Base-by-base conservation (phyloP, 208 protist species). In the Vickermania ingenoplastis region DNA sequence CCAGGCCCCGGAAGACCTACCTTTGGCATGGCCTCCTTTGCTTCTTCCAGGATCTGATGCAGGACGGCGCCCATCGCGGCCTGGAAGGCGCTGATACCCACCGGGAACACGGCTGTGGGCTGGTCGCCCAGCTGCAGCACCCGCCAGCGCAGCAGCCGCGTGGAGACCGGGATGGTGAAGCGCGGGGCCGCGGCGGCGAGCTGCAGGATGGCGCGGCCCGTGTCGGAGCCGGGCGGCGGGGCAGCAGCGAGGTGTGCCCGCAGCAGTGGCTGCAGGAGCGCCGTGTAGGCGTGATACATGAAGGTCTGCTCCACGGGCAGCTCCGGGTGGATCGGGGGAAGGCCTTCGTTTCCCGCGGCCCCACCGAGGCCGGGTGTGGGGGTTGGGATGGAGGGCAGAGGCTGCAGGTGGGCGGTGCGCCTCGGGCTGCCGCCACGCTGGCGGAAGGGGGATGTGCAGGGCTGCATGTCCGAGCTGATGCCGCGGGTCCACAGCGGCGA, bases 101-200 rank as follows among this genome's bases (percentile, higher is more conserved):
- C 13, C 41, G 49, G 48, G 25, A 57, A 61, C 29, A 60, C 52
- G 1, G 51, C 58, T 57, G 56, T 63, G 22, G 51, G 5, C 58
- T 73, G 68, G 23, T 57, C 26, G 29, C 68, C 68, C n/a, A 73
- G 57, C 4, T 69, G 51, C 17, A 73, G 48, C 17, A 57, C 57
- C 4, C 23, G 48, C 62, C 62, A 73, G 14, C 53, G 57, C 7
- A 27, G 23, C 57, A 73, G 61, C 27, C 57, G 56, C n/a, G 61
- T 30, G 13, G 57, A 22, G 21, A 31, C 17, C 0, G 56, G 50
- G 29, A 73, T 63, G 24, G 17, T 14, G 30, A 73, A 45, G 36
- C 7, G 36, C 30, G 2, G 45, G 21, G 36, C 22, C 17, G 3
- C 65, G 53, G 66, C 21, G 1, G 61, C 57, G 17, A 72, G 56